Evolutionary conservation across 2,329 filamentous ascomycete species (phyloP).

Genomic region (Xylaria sp.): DNA sequence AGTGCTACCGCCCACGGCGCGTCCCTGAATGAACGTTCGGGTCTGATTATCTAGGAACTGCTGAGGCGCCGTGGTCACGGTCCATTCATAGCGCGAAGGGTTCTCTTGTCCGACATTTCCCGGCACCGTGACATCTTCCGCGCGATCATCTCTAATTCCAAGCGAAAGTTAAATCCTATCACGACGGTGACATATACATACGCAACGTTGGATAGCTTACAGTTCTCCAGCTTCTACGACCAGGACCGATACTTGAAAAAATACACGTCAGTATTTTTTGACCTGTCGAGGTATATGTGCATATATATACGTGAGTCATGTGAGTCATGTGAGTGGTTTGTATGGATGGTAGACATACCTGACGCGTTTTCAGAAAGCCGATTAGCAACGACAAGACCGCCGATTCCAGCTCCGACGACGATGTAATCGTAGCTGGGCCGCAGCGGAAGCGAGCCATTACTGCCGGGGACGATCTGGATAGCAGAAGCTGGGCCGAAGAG

Average conservation of each 20-base stretch:
- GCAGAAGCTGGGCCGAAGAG: constrained; percentile 33
- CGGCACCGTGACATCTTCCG: constrained; percentile 44
- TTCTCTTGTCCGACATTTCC: constrained; percentile 44
- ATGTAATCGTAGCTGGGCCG: constrained; percentile 45
- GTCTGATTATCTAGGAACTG: constrained; percentile 51
- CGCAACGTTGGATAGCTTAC: constrained; percentile 35
- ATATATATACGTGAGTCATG: not conserved
- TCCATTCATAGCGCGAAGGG: constrained; percentile 48
- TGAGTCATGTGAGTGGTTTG: not conserved
- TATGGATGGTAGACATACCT: constrained; percentile 30
- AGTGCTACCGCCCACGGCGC: constrained; percentile 55
- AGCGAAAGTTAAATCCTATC: constrained; percentile 22
- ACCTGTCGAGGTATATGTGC: not conserved
- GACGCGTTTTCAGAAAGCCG: constrained; percentile 43
- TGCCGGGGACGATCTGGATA: constrained; percentile 27
- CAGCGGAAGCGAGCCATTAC: constrained; percentile 35
- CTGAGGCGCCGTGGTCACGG: constrained; percentile 49
- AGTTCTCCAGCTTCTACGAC: constrained; percentile 47
- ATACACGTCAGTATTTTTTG: constrained; percentile 28
- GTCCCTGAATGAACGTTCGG: constrained; percentile 53
- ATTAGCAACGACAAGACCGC: constrained; percentile 46
- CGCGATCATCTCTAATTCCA: constrained; percentile 43
- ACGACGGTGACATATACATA: not conserved
- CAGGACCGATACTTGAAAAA: constrained; percentile 43
- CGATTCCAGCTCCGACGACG: constrained; percentile 46